Percentiles rank a stretch among this genome's conserved stretches.
These are phyloP conservation scores for Hysterangium stoloniferum DNA, from an alignment of 768 basidiomycete genomes.

Conservation along the genomic window DNA sequence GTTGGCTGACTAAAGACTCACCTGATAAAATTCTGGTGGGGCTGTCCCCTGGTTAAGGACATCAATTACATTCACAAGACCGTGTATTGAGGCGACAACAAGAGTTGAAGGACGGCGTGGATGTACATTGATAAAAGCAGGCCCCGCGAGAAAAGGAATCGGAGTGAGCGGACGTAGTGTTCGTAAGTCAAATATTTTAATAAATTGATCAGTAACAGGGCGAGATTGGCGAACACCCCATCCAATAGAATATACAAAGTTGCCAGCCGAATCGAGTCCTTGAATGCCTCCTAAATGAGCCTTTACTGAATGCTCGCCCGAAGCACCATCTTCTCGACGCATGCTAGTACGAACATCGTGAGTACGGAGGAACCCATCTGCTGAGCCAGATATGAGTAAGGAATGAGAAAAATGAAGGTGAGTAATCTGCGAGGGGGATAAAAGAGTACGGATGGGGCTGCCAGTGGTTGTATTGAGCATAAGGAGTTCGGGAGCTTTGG, in stretches of 20 bases:
- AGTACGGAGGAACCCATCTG: constrained; percentile 66
- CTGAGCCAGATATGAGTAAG: constrained; percentile 55
- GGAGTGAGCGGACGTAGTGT: constrained; percentile 78
- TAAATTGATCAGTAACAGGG: constrained; percentile 83
- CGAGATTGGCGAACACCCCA: constrained; percentile 83
- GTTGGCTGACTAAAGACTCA: constrained; percentile 28
- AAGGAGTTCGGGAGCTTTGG: constrained; percentile 50
- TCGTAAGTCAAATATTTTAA: constrained; percentile 88
- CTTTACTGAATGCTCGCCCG: constrained; percentile 46
- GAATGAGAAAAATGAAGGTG: constrained; percentile 64
- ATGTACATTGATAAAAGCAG: constrained; percentile 75
- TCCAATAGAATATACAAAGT: constrained; percentile 81
- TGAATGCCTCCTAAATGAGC: constrained; percentile 80
- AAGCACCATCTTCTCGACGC: constrained; percentile 31
- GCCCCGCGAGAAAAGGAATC: constrained; percentile 79
- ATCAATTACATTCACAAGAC: constrained; percentile 81
- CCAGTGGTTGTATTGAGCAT: constrained; percentile 74
- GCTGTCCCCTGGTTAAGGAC: constrained; percentile 58
- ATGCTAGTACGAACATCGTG: constrained; percentile 62
- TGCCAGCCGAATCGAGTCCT: constrained; percentile 72
- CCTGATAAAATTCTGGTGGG: constrained; percentile 71
- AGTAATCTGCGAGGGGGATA: constrained; percentile 49
- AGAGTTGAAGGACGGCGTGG: constrained; percentile 71
- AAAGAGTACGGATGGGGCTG: constrained; percentile 45
- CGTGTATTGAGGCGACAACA: constrained; percentile 69